Conservation (phyloP, 371 early-diverging fungal genomes). For the Circinella umbellata region DNA sequence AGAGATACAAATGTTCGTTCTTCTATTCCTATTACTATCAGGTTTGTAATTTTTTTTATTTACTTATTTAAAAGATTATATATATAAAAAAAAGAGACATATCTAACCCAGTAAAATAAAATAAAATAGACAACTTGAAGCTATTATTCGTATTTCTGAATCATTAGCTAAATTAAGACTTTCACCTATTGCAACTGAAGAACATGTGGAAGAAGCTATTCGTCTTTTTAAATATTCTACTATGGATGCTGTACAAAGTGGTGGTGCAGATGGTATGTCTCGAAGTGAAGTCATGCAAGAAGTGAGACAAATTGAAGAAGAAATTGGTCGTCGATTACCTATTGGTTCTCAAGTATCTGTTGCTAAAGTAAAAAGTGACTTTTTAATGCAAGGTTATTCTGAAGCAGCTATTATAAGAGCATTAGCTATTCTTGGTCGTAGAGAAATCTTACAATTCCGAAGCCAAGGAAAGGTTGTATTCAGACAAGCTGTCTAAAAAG, state of each 20-base stretch:
- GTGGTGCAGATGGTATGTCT: constrained; percentile 79
- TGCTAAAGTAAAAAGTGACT: constrained; percentile 72
- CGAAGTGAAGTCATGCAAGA: constrained; percentile 74
- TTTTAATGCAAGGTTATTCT: constrained; percentile 68
- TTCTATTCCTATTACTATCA: constrained; percentile 98
- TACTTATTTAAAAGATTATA: not conserved
- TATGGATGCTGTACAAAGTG: constrained; percentile 94
- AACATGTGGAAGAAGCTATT: constrained; percentile 99
- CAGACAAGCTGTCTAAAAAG: constrained; percentile 23
- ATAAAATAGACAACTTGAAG: constrained; percentile 92
- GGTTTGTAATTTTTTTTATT: constrained; percentile 34
- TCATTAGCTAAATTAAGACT: constrained; percentile 97
- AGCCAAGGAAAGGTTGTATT: constrained; percentile 70
- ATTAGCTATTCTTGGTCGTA: constrained; percentile 79
- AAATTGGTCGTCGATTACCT: constrained; percentile 86
- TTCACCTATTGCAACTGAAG: constrained; percentile 84
- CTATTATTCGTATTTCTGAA: constrained; percentile 99
- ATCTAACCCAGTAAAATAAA: not conserved
- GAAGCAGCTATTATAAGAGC: constrained; percentile 77
- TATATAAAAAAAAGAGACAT: not conserved
- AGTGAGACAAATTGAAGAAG: constrained; percentile 81
- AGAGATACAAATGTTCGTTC: constrained; percentile 75
- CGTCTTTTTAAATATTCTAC: constrained; percentile 98
- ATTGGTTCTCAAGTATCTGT: constrained; percentile 86
- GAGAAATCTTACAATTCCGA: constrained; percentile 86